A percentile compares a stretch with the other conserved stretches of the same genome.
These are phyloP conservation scores for Coemansia sp. DNA, from an alignment of 192 early-diverging fungal genomes.

Conservation along the genomic window DNA sequence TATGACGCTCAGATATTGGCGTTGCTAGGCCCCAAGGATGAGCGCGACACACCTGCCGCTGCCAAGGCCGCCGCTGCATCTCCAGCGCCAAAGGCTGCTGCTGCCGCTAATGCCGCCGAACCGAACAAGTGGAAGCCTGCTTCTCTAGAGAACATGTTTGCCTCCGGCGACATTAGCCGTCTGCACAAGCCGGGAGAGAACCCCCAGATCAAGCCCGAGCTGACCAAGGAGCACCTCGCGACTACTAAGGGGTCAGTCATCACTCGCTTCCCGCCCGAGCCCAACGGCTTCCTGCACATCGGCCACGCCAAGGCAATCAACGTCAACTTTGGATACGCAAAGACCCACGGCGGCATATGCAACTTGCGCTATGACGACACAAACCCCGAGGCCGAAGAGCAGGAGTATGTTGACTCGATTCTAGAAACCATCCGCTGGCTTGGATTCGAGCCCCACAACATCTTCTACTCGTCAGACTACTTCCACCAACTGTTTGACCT, in stretches of 20 bases:
- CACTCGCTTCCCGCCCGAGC: constrained; percentile 99
- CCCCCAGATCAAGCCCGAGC: constrained; percentile 88
- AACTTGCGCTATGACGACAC: constrained; percentile 93
- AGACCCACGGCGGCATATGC: constrained; percentile 83
- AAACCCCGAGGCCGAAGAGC: constrained; percentile 93
- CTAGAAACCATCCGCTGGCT: constrained; percentile 94
- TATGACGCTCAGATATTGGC: constrained; percentile 84
- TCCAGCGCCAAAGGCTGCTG: constrained; percentile 30
- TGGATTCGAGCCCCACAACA: constrained; percentile 86
- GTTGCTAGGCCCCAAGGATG: constrained; percentile 97
- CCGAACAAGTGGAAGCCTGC: constrained; percentile 44
- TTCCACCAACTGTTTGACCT: constrained; percentile 96
- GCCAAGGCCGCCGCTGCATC: constrained; percentile 35
- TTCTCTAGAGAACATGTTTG: constrained; percentile 69
- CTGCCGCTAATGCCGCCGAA: constrained; percentile 22
- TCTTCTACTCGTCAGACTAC: constrained; percentile 98
- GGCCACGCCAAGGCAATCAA: constrained; percentile 99
- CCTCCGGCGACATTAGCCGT: constrained; percentile 89
- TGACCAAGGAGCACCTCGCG: constrained; percentile 89
- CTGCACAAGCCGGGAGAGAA: constrained; percentile 97
- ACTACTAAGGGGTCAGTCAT: constrained; percentile 89
- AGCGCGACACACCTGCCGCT: constrained; percentile 77
- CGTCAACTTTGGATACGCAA: constrained; percentile 98
- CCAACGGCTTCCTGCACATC: constrained; percentile 98
- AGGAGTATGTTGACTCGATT: constrained; percentile 94